Percentiles rank a stretch among this genome's conserved stretches.
These are phyloP conservation scores for Cyberlindnera americana DNA, from an alignment of 805 yeast genomes.

Conservation along the genomic window DNA sequence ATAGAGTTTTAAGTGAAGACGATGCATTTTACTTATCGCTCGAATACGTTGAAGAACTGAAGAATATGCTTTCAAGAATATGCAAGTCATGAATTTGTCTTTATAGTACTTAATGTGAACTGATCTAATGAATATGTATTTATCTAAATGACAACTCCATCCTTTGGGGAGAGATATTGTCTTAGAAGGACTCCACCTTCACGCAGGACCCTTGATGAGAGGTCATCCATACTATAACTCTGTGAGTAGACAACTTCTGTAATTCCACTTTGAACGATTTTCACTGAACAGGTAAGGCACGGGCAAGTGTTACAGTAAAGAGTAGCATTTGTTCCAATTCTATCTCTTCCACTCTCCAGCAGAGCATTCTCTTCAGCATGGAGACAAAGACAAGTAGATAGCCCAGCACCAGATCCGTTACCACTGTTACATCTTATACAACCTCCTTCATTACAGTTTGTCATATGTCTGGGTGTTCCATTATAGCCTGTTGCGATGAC, in stretches of 20 bases:
- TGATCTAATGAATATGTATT: neutral
- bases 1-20: conserved; percentile 36
- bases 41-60: conserved; percentile 52
- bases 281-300: conserved; percentile 91
- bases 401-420: conserved; percentile 53
- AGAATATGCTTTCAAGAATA: conserved; percentile 38
- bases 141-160: conserved; percentile 18
- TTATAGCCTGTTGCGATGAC: conserved; percentile 96
- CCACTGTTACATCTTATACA: conserved; percentile 85
- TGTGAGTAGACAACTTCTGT: conserved; percentile 90
- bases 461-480: conserved; percentile 89
- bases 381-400: conserved; percentile 84
- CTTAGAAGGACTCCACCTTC: conserved; percentile 73
- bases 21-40: conserved; percentile 39
- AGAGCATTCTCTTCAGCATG: conserved; percentile 98
- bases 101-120: neutral
- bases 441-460: conserved; percentile 94
- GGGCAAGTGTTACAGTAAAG: conserved; percentile 97
- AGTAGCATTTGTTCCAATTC: conserved; percentile 62
- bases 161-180: conserved; percentile 40
- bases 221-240: conserved; percentile 85
- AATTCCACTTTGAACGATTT: conserved; percentile 91
- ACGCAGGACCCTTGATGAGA: conserved; percentile 65
- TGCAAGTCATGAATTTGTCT: conserved; percentile 1
- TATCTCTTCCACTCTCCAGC: conserved; percentile 87